Evolutionary conservation across 768 basidiomycete genomes (phyloP), one percentile per base, ranked within the genome.

Genomic region (Stropharia rugosoannulata): DNA sequence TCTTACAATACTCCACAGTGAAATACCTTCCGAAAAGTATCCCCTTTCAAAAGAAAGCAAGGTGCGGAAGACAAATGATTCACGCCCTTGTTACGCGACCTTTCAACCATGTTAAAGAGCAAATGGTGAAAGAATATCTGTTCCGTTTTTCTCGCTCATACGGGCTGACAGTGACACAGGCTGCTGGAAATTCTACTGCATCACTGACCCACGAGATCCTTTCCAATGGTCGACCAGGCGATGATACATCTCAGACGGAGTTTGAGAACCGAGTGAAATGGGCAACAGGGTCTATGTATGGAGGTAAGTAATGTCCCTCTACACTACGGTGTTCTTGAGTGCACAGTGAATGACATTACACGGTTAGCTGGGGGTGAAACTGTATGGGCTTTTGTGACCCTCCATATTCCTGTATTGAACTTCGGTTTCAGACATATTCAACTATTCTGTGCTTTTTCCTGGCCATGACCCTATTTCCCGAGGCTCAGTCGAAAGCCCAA

Each of bases 401-500:
- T n/a, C n/a, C 22, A 22, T 22, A 22, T 22, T 22, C 22, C 22
- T 22, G 18, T 15, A 41, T 15, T 13, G 18, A 6, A 41, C 40
- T 41, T 1, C 4, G 5, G 18, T 41, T 15, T n/a, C 13, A 41
- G 40, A 41, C 40, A 41, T 41, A 41, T 18, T 15, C 40, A 15
- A 41, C 40, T 1, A 41, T 41, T 41, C 7, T 41, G 6, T 41
- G 40, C n/a, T 74, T 79, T 58, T 58, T 76, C 45, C 64, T 75
- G 16, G 62, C 70, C 7, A 76, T 79, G 74, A 60, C 68, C 5
- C 51, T 70, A 6, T 55, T 76, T 49, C 78, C 76, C 1, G 73
- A 75, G 1, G 67, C 70, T 1, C 73, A 75, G 60, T 62, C 57
- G 49, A 68, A 67, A 19, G 76, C 74, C 1, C 77, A 79, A 47